These are phyloP conservation scores for Tuber melanosporum DNA, from an alignment of 495 filamentous ascomycete species.

Conservation along the genomic window DNA sequence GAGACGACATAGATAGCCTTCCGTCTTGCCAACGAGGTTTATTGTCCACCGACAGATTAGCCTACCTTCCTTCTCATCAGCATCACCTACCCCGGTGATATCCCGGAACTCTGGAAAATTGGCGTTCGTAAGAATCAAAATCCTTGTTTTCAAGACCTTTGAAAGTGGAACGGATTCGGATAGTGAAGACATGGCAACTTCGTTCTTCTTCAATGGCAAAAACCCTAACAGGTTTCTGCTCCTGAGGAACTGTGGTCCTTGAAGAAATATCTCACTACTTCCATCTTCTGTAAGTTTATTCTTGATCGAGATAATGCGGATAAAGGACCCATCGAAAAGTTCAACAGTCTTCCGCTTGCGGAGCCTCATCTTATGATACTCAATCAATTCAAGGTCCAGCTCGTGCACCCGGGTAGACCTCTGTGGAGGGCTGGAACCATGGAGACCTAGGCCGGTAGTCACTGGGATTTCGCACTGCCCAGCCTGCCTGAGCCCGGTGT, in stretches of 20 bases:
- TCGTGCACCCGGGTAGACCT: not conserved
- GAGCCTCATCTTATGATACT: conserved; percentile 23
- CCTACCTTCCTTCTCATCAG: conserved; percentile 27
- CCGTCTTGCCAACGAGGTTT: conserved; percentile 23
- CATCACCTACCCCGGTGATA: conserved; percentile 11
- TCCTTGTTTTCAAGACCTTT: conserved; percentile 22
- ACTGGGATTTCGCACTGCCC: not conserved
- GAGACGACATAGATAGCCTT: conserved; percentile 35
- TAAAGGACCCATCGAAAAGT: conserved; percentile 37
- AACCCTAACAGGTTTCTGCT: conserved; percentile 29
- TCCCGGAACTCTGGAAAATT: conserved; percentile 31
- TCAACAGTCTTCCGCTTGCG: conserved; percentile 33
- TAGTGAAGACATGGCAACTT: conserved; percentile 34
- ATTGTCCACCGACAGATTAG: conserved; percentile 36
- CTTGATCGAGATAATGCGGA: conserved; percentile 31
- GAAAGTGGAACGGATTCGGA: conserved; percentile 19
- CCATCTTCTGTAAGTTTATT: conserved; percentile 25
- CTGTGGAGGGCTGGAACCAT: not conserved
- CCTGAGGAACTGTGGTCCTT: conserved; percentile 29
- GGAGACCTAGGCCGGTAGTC: not conserved
- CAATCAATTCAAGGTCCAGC: conserved; percentile 21
- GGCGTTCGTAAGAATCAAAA: conserved; percentile 40
- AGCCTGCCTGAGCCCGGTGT: not conserved
- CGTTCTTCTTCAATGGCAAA: conserved; percentile 32
- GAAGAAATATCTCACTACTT: conserved; percentile 18